Base-by-base conservation (phyloP, 2,329 filamentous ascomycete genomes). In the Paraconiothyrium sp. region DNA sequence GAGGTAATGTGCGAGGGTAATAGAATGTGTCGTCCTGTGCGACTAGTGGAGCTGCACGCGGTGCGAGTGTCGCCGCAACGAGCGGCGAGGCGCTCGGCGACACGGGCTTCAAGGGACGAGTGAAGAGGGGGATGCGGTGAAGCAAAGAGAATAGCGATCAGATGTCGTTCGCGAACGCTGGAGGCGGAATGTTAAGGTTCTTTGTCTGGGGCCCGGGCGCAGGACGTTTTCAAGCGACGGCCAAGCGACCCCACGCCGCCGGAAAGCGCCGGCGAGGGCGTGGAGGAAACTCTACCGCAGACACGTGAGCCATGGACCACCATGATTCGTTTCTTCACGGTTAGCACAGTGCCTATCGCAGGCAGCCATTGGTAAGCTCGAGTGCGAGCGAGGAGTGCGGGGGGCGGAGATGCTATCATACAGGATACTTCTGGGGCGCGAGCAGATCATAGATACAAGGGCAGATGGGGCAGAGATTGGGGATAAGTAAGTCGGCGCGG, bases 1-100 rank as follows among this genome's bases (percentile, higher is more conserved):
- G 66, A 67, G 68, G 70, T 70, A 74, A 74, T 70, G 60, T 58
- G 62, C 65, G 67, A 66, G 61, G 64, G 67, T 71, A 69, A 70
- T 63, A 61, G 62, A 66, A 72, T 41, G 39, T n/a, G 39, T 68
- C 62, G 60, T 62, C 66, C 51, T 56, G 62, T 52, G 60, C 59
- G 27, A 57, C 66, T 51, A 65, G 67, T 60, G 62, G 56, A 56
- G 58, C 44, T 63, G 64, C 58, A 60, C 46, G 56, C 24, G 62
- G 64, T 57, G 63, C 59, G 54, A 44, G 58, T 52, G 65, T 62
- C 57, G 61, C 35, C 47, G 55, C 41, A 49, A 39, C 41, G 50
- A 20, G 57, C 44, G 58, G 22, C 56, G 54, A 20, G 47, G 54
- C 37, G 58, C 54, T 57, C 55, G 54, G 35, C 54, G 37, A 54